Percentiles rank a stretch among this genome's conserved stretches.
phyloP scores from a whole-genome alignment of 805 yeast species.

The Millerago galiae region DNA sequence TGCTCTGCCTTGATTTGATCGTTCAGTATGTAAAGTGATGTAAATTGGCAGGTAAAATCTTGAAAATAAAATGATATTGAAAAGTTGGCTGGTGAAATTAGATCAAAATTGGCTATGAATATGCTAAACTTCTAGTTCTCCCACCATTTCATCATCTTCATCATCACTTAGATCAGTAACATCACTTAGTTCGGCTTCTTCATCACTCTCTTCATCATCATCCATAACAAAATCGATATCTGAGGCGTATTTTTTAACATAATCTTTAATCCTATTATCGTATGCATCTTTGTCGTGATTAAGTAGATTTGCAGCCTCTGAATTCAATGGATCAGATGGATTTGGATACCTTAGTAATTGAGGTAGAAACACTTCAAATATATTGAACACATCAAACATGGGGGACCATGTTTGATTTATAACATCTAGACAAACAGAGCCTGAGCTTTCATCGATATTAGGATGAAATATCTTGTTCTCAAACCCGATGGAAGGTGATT shows the following conservation, averaged over 20 bases:
- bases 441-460: slow-evolving; percentile 84
- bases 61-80: too few species aligned
- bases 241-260: slow-evolving; percentile 67
- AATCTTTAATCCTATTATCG: slow-evolving; percentile 60
- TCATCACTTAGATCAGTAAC: slow-evolving; percentile 21
- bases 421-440: slow-evolving; percentile 92
- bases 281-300: slow-evolving; percentile 62
- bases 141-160: slow-evolving; percentile 16
- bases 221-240: slow-evolving; percentile 36
- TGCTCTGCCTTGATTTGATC: too few species aligned
- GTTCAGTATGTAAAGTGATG: too few species aligned
- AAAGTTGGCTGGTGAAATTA: too few species aligned
- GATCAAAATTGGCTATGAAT: too few species aligned
- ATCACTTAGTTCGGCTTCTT: slow-evolving; percentile 27
- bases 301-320: slow-evolving; percentile 80
- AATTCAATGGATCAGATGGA: slow-evolving; percentile 88
- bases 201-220: slow-evolving; percentile 42
- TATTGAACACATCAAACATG: slow-evolving; percentile 86
- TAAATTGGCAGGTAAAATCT: neutral
- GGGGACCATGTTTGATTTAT: slow-evolving; percentile 98
- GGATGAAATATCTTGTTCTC: slow-evolving; percentile 91
- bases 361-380: slow-evolving; percentile 89
- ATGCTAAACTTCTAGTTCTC: slow-evolving; percentile 11
- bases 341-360: slow-evolving; percentile 89
- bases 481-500: slow-evolving; percentile 93